Evolutionary conservation across 345 rosid species (phyloP).

Genomic region (Anastatica hierochuntica): DNA sequence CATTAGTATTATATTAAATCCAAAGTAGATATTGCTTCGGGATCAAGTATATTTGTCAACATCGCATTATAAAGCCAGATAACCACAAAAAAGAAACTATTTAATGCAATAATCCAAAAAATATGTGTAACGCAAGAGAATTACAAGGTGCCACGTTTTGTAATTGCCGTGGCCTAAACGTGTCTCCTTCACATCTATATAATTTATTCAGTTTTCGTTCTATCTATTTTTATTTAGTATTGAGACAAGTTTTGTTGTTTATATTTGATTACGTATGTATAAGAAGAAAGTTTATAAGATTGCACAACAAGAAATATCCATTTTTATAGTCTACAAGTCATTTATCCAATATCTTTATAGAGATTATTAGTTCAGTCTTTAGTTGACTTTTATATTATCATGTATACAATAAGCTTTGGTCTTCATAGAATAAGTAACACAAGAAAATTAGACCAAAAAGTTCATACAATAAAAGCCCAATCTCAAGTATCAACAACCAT

Average conservation of each 20-base stretch:
- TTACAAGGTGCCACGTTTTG: constrained; percentile 29
- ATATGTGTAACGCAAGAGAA: constrained; percentile 16
- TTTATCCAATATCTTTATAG: not conserved
- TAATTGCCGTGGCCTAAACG: constrained; percentile 22
- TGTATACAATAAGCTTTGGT: not conserved
- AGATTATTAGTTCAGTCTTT: not conserved
- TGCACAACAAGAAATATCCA: not conserved
- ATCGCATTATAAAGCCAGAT: constrained; percentile 15
- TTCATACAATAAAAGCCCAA: no score
- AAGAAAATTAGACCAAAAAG: no score
- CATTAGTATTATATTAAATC: constrained; percentile 9
- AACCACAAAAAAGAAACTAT: not conserved
- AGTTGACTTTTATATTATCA: not conserved
- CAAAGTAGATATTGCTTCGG: constrained; percentile 24
- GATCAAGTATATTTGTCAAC: constrained; percentile 26
- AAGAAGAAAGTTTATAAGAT: not conserved
- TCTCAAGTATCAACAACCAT: no score
- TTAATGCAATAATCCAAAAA: constrained; percentile 17
- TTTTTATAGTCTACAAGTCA: not conserved
- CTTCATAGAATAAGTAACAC: not conserved
- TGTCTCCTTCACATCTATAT: constrained; percentile 27
- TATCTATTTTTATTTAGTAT: not conserved
- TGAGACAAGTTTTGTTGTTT: not conserved
- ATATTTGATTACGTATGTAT: constrained; percentile 13
- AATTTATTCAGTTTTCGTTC: not conserved